A percentile compares a stretch with the other conserved stretches of the same genome.
These are phyloP conservation scores for Saturnispora hagleri DNA, from an alignment of 805 yeast species.

Conservation along the genomic window DNA sequence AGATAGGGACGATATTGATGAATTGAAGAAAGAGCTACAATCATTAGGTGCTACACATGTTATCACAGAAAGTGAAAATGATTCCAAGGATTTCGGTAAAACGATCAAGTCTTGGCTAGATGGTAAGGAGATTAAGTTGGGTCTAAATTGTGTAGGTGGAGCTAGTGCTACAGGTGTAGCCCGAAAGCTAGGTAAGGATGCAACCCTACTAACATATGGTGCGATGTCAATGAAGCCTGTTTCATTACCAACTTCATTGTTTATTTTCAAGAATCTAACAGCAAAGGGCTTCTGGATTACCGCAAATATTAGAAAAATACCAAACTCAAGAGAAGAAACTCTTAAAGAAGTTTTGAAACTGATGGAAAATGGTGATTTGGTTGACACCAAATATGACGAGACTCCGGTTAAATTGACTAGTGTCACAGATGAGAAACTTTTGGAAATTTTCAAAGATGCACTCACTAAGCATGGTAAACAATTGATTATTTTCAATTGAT, in stretches of 20 bases:
- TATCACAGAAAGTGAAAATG: slow-evolving; percentile 79
- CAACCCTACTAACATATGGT: slow-evolving; percentile 84
- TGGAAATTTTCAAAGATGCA: slow-evolving; percentile 35
- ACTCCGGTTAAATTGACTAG: slow-evolving; percentile 25
- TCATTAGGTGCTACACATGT: slow-evolving; percentile 79
- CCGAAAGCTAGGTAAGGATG: slow-evolving; percentile 67
- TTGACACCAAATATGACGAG: slow-evolving; percentile 38
- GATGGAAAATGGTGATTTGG: slow-evolving; percentile 48
- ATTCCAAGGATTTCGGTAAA: slow-evolving; percentile 55
- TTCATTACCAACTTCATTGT: slow-evolving; percentile 76
- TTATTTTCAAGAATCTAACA: slow-evolving; percentile 81
- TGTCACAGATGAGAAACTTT: slow-evolving; percentile 33
- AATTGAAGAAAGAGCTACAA: slow-evolving; percentile 41
- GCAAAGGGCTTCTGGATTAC: slow-evolving; percentile 94
- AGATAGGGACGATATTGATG: slow-evolving; percentile 72
- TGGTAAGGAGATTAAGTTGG: slow-evolving; percentile 56
- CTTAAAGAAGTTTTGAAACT: slow-evolving; percentile 46
- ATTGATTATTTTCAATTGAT: slow-evolving; percentile 27
- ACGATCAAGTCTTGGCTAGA: slow-evolving; percentile 47
- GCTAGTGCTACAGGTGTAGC: slow-evolving; percentile 73
- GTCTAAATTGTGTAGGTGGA: slow-evolving; percentile 92
- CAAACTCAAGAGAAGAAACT: slow-evolving; percentile 49
- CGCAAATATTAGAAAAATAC: slow-evolving; percentile 48
- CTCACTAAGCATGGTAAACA: slow-evolving; percentile 37
- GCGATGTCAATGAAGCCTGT: slow-evolving; percentile 98